A percentile compares a stretch with the other conserved stretches of the same genome.
These are phyloP conservation scores for Spinacia oleracea DNA, from an alignment of 179 eudicot species.

Conservation along the genomic window DNA sequence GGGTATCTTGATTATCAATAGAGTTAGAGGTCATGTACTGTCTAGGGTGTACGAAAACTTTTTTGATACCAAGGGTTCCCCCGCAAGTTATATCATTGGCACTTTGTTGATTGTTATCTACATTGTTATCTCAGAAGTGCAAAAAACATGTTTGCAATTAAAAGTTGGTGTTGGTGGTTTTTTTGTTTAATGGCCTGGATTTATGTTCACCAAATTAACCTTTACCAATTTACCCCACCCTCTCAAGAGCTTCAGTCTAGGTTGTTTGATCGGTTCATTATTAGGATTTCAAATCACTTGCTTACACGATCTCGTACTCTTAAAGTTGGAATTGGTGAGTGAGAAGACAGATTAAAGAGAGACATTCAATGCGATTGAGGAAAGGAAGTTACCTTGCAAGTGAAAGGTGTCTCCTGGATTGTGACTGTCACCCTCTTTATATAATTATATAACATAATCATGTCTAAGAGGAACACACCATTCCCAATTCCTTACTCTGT, in stretches of 20 bases:
- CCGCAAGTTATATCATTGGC: background rate
- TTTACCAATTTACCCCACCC: background rate
- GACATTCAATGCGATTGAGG: background rate
- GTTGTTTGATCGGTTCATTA: background rate
- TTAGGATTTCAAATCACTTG: background rate
- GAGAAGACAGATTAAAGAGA: background rate
- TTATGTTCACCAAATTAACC: background rate
- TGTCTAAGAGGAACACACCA: background rate
- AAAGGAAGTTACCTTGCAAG: background rate
- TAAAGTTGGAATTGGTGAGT: background rate
- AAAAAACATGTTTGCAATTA: background rate
- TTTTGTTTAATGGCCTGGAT: background rate
- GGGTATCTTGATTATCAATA: background rate
- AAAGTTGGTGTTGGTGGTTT: background rate
- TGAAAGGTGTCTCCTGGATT: background rate
- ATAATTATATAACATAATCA: background rate
- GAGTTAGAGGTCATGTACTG: background rate
- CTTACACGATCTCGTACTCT: background rate
- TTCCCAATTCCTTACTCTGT: background rate
- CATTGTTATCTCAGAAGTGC: background rate
- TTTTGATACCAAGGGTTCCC: background rate
- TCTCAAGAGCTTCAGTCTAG: background rate
- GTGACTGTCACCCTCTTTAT: background rate
- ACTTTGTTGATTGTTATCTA: too few relatives aligned
- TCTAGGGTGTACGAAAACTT: background rate